These are phyloP conservation scores for Stenogyne calaminthoides DNA, from an alignment of 305 asterid genomes.

Conservation along the genomic window DNA sequence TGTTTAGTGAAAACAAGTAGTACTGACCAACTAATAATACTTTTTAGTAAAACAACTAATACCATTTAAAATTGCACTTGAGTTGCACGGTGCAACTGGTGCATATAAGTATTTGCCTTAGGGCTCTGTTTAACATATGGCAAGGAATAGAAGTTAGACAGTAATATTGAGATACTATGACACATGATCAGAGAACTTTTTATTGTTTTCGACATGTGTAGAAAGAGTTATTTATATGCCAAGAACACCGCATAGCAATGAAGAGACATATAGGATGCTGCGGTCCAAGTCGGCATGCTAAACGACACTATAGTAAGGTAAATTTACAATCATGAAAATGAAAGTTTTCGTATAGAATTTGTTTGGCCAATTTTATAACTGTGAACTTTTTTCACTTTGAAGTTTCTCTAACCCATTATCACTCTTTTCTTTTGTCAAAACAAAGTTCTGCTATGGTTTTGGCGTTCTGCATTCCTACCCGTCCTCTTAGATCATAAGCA, in stretches of 20 bases:
- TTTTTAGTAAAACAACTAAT: too few relatives aligned
- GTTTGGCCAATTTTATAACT: too few relatives aligned
- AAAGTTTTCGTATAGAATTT: neutral
- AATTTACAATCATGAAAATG: neutral
- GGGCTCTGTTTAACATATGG: too few relatives aligned
- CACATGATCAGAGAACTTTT: neutral
- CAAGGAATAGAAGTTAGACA: neutral
- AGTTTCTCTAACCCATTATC: neutral
- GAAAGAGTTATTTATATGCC: neutral
- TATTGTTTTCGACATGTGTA: neutral
- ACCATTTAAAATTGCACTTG: too few relatives aligned
- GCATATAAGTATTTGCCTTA: too few relatives aligned
- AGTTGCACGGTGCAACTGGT: too few relatives aligned
- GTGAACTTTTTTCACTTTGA: neutral
- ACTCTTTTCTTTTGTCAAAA: neutral
- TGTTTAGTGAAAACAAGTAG: too few relatives aligned
- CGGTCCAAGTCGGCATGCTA: neutral
- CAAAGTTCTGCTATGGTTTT: neutral
- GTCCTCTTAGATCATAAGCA: constrained; percentile 7
- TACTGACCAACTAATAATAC: too few relatives aligned
- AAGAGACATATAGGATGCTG: neutral
- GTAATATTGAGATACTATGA: neutral
- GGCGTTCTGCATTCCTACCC: neutral
- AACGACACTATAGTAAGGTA: neutral
- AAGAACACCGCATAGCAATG: neutral